Conservation (phyloP, 139 green algal genomes). For the Ulvella scutata region DNA sequence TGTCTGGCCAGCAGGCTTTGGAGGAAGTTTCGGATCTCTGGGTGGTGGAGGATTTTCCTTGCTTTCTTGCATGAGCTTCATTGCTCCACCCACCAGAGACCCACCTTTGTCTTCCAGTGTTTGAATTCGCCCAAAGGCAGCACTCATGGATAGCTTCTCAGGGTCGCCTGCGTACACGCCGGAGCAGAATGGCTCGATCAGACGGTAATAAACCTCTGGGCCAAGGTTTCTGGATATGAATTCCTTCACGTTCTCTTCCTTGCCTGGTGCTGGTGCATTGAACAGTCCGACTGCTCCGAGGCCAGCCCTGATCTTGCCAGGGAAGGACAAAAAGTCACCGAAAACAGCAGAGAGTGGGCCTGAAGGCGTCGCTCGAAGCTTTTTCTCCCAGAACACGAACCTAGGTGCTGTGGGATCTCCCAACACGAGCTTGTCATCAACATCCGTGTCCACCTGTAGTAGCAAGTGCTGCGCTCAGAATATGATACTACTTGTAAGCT, state of each 20-base stretch:
- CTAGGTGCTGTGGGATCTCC: constrained; percentile 81
- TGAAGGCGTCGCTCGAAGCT: constrained; percentile 66
- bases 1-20: constrained; percentile 84
- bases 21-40: constrained; percentile 69
- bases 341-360: constrained; percentile 62
- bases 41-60: constrained; percentile 47
- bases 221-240: constrained; percentile 94
- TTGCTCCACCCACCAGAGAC: constrained; percentile 70
- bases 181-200: constrained; percentile 98
- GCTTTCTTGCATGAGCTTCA: constrained; percentile 65
- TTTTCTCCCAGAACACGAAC: constrained; percentile 90
- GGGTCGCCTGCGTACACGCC: constrained; percentile 96
- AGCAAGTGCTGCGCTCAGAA: too few species aligned
- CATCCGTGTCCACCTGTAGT: constrained; percentile 62
- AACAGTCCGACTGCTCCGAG: constrained; percentile 80
- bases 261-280: constrained; percentile 13
- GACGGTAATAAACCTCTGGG: constrained; percentile 83
- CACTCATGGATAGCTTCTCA: constrained; percentile 91
- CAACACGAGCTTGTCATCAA: constrained; percentile 73
- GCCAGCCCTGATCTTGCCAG: constrained; percentile 89
- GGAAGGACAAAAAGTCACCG: constrained; percentile 79
- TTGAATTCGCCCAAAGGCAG: constrained; percentile 84
- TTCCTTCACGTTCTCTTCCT: constrained; percentile 91
- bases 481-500: too few species aligned
- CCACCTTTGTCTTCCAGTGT: constrained; percentile 81